Evolutionary conservation across 768 basidiomycete species (phyloP), one percentile per base, ranked within the genome.

Genomic region (Tulasnella sp.): DNA sequence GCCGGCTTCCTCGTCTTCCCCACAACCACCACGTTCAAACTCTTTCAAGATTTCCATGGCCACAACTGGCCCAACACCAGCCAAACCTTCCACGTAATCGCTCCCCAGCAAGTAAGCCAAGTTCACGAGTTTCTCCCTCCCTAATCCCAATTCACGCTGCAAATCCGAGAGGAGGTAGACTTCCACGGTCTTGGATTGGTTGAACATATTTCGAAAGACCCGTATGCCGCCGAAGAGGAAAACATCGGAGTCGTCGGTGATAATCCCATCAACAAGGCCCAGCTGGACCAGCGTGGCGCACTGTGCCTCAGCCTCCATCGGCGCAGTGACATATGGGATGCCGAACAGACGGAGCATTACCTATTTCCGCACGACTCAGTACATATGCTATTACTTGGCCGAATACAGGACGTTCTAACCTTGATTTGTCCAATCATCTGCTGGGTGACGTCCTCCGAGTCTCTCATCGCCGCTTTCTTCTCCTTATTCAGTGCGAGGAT

Each of bases 141-240:
- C 85, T 23, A 98, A 75, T 4, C 89, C 86, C 9, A 99, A 77
- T 70, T 99, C 96, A 44, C 93, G 80, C 41, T 78, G 79, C 51
- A 98, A 78, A 69, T 99, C 96, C 4, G 81, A 71, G 1, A 83
- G 73, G 34, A 96, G 75, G 76, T 96, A 99, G 68, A 92, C 93
- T 72, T 99, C 96, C 56, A 97, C 96, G 3, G 93, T 97, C 76
- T 98, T 97, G 50, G 89, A 88, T 71, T 98, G 95, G 70, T 98
- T 97, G 76, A 99, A 99, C 88, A 99, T 95, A 70, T 99, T 98
- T 73, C 95, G 96, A 79, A 88, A 96, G 19, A 98, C 90, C n/a
- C 92, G 85, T 64, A 80, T 73, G 23, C 91, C 95, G 30, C 96
- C 96, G 65, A 99, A 99, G 51, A 99, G 83, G 73, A 99, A 99